A percentile compares a stretch with the other conserved stretches of the same genome.
phyloP scores from a whole-genome alignment of 164 flowering plant species.

The Aristolochia contorta region DNA sequence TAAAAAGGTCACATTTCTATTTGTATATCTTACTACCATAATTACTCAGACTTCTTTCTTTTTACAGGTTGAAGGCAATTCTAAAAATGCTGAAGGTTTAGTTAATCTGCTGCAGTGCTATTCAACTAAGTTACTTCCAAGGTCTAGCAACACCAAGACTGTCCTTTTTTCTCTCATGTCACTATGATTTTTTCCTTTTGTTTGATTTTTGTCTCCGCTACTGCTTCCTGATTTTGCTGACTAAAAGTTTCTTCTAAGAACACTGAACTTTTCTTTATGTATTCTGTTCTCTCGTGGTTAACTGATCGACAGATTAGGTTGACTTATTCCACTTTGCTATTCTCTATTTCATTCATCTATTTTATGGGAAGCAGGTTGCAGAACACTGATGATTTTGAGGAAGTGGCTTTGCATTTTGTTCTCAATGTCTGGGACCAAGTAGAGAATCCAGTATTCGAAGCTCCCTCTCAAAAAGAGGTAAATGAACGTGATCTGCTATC shows the following conservation, averaged over 20 bases:
- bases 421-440: constrained; percentile 42
- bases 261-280: background rate
- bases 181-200: background rate
- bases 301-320: background rate
- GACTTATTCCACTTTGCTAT: too few relatives aligned
- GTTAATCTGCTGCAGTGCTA: constrained; percentile 53
- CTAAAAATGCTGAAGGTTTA: constrained; percentile 21
- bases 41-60: constrained; percentile 2
- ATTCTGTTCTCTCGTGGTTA: background rate
- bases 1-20: background rate
- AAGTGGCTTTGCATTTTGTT: constrained; percentile 38
- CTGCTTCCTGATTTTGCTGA: background rate
- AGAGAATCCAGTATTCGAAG: constrained; percentile 23
- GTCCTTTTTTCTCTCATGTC: background rate
- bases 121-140: constrained; percentile 50
- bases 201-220: background rate
- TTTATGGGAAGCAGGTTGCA: constrained; percentile 29
- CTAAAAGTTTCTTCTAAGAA: background rate
- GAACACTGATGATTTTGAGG: constrained; percentile 37
- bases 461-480: constrained; percentile 27
- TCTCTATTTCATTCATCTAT: too few relatives aligned
- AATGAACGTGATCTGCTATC: constrained; percentile 6
- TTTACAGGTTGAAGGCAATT: constrained; percentile 47
- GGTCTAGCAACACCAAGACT: constrained; percentile 22
- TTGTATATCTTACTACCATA: background rate